Evolutionary conservation across 176 grass and related monocot species (phyloP), one percentile per base, ranked within the genome.

Genomic region (Eleusine indica): DNA sequence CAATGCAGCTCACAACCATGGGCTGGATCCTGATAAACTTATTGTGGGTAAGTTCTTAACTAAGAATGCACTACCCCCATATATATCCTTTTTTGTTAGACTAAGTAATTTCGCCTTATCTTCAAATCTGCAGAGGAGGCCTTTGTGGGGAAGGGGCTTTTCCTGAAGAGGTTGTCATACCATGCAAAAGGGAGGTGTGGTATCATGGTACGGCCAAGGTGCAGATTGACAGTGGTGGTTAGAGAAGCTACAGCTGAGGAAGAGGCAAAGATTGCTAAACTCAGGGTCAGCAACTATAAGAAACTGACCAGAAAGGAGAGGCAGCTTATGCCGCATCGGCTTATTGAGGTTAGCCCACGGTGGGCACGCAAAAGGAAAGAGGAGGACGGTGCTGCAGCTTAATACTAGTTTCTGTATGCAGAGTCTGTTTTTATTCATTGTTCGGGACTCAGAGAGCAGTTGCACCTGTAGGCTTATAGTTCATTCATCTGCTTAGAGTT

Each of bases 131-230:
- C 74, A 97, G 96, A 86, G 49, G 96, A 95, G 90, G 93, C 91
- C 49, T 98, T 98, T 88, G 96, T 98, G 17, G 96, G 96, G 19
- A 98, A 95, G 84, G 91, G 96, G 58, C 49, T 93, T 78, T 93
- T 80, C 60, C 84, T 91, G 51, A 95, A 98, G 91, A 86, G 91
- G 69, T 0, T 98, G 43, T 98, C 96, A 1, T 93, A 90, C 86
- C 96, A 98, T 66, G 86, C 92, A 22, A 98, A 91, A 81, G 93
- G 93, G 38, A 84, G 96, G 73, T 86, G 82, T 4, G 91, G 96
- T 19, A 7, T 98, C 4, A 98, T 90, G 93, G 93, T 88, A 46
- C 89, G 96, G 51, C 96, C 92, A 5, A 91, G 92, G 82, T 95
- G 92, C 49, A 86, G 96, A 43, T 49, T 95, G 62, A 98, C 96